Conservation (phyloP, 2,329 filamentous ascomycete species). For the Fusarium sp. region DNA sequence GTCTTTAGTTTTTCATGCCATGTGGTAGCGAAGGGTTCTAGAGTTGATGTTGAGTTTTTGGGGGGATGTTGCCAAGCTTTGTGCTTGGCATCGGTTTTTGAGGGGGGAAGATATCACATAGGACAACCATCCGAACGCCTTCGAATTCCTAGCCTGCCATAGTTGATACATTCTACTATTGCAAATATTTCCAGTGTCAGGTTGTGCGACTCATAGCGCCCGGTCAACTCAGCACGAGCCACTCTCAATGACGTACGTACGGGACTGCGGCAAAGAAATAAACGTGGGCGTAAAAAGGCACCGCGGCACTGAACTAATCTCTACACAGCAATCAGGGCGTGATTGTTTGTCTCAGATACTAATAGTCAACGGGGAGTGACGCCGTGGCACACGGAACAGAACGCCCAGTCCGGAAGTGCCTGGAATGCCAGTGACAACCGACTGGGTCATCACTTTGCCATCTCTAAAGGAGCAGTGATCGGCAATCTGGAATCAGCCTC, state of each 20-base stretch:
- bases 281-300: too few species aligned
- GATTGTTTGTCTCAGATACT: neutral
- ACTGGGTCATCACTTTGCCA: neutral
- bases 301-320: neutral
- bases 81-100: neutral
- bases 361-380: neutral
- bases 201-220: too few species aligned
- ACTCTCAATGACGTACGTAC: too few species aligned
- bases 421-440: constrained; percentile 17
- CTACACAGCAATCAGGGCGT: neutral
- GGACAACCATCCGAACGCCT: too few species aligned
- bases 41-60: neutral
- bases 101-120: neutral
- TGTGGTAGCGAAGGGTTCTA: constrained; percentile 8
- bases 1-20: neutral
- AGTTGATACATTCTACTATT: too few species aligned
- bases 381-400: neutral
- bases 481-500: neutral
- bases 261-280: too few species aligned
- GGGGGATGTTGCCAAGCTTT: neutral
- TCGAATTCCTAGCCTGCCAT: too few species aligned
- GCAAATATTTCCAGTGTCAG: too few species aligned
- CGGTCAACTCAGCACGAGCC: too few species aligned
- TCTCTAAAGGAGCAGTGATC: neutral
- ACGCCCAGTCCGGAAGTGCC: neutral